phyloP scores from a whole-genome alignment of 2,329 filamentous ascomycete genomes.

The Paraconiothyrium sp. region DNA sequence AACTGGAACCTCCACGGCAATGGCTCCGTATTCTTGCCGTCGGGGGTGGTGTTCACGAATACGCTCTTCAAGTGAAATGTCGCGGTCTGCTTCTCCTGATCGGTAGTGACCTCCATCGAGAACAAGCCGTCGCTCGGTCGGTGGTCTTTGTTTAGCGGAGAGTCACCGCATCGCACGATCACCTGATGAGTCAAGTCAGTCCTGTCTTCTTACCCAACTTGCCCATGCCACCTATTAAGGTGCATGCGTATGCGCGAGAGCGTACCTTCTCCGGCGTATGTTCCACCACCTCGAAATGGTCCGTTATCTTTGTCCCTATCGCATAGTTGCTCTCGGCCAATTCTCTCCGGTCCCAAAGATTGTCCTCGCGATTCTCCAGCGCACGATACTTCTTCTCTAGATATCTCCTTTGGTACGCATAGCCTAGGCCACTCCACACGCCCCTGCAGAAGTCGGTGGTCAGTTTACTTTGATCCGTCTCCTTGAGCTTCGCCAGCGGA shows the following conservation, averaged over 20 bases:
- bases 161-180: constrained; percentile 51
- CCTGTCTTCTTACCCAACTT: not conserved
- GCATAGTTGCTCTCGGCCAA: constrained; percentile 44
- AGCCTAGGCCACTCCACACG: constrained; percentile 50
- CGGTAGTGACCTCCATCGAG: constrained; percentile 51
- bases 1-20: constrained; percentile 44
- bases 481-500: constrained; percentile 45
- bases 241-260: not conserved
- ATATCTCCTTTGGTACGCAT: constrained; percentile 46
- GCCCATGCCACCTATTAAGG: not conserved
- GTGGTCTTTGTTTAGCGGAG: constrained; percentile 39
- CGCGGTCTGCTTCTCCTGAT: constrained; percentile 46
- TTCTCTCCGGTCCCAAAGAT: constrained; percentile 49
- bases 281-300: constrained; percentile 55
- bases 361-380: constrained; percentile 39
- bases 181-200: constrained; percentile 38
- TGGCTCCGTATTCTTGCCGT: constrained; percentile 40
- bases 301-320: constrained; percentile 49
- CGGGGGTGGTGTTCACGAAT: constrained; percentile 50
- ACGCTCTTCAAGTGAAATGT: constrained; percentile 53
- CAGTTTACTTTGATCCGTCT: constrained; percentile 38
- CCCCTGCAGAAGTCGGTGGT: constrained; percentile 51
- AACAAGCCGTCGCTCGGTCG: constrained; percentile 50
- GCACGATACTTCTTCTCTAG: constrained; percentile 48
- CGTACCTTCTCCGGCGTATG: constrained; percentile 47